These are phyloP conservation scores for Borealophlyctis nickersoniae DNA, from an alignment of 192 early-diverging fungal genomes.

Conservation along the genomic window DNA sequence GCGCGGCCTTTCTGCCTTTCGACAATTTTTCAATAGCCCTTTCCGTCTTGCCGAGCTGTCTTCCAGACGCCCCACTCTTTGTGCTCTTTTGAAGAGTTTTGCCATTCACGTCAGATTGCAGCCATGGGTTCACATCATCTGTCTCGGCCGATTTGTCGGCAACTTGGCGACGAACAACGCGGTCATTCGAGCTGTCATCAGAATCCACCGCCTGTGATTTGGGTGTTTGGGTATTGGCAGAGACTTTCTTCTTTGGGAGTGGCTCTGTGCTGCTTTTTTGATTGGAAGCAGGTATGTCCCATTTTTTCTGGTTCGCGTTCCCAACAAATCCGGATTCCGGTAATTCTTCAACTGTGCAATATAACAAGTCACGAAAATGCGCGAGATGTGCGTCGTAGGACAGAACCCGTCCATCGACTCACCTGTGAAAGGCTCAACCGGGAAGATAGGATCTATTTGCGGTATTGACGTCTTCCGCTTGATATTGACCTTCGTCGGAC, in stretches of 20 bases:
- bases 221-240: background rate
- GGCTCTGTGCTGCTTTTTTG: background rate
- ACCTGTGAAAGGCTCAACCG: slow-evolving; percentile 21
- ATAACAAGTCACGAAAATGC: too few species aligned
- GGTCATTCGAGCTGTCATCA: background rate
- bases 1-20: slow-evolving; percentile 48
- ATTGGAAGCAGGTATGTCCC: background rate
- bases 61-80: too few species aligned
- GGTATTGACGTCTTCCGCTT: background rate
- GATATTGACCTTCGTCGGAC: slow-evolving; percentile 46
- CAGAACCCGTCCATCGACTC: too few species aligned
- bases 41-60: slow-evolving; percentile 60
- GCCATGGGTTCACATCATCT: slow-evolving; percentile 74
- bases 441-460: slow-evolving; percentile 12
- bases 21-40: slow-evolving; percentile 65
- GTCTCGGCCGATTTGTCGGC: slow-evolving; percentile 5
- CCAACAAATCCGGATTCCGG: slow-evolving; percentile 19
- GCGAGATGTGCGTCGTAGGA: too few species aligned
- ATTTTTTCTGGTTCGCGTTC: slow-evolving; percentile 10
- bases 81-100: slow-evolving; percentile 50
- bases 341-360: slow-evolving; percentile 20
- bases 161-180: background rate
- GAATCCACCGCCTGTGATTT: background rate
- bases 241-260: background rate
- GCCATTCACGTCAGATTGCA: slow-evolving; percentile 39